Evolutionary conservation across 306 rosid genomes (phyloP), one percentile per base, ranked within the genome.

Genomic region (Vachellia collinsii): DNA sequence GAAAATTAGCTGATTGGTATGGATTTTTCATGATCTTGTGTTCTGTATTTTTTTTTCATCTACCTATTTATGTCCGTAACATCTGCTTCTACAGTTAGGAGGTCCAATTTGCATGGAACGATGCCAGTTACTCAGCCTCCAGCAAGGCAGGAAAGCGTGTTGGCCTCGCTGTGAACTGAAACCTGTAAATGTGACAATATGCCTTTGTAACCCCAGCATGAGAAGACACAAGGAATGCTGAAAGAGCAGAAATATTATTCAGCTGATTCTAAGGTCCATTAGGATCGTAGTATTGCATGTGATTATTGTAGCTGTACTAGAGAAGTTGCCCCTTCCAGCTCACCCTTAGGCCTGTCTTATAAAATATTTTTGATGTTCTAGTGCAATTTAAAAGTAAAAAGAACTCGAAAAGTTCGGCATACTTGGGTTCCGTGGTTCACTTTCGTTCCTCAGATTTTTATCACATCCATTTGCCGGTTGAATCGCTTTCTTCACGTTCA

Each of bases 1-100:
- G 80, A 8, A 79, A 79, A 81, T 71, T 84, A 81, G 81, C 88
- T 80, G 77, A 82, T 76, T 84, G 80, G 87, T 85, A 66, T 76
- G 87, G 48, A 19, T 34, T 82, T 77, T 71, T 39, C 50, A 12
- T 37, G 50, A 38, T 79, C 43, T 80, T 59, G 16, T 20, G 22
- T 38, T 67, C 38, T 25, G 19, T 23, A 65, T 58, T 59, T 56
- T 66, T 67, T 11, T 46, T 78, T 75, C 23, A 64, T 42, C 59
- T 80, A 23, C 79, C 53, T 54, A 25, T 12, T 76, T 64, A 62
- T 17, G 25, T 48, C n/a, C 54, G 20, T 75, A 23, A 74, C 58
- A 59, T 39, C 76, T 78, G 51, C 43, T 74, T 74, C 65, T 53
- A 47, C 81, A 82, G 81, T 75, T 71, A 84, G 78, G 11, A 77